Percentiles rank a stretch among this genome's conserved stretches.
These are phyloP conservation scores for Mycena floridula DNA, from an alignment of 768 basidiomycete species.

Conservation along the genomic window DNA sequence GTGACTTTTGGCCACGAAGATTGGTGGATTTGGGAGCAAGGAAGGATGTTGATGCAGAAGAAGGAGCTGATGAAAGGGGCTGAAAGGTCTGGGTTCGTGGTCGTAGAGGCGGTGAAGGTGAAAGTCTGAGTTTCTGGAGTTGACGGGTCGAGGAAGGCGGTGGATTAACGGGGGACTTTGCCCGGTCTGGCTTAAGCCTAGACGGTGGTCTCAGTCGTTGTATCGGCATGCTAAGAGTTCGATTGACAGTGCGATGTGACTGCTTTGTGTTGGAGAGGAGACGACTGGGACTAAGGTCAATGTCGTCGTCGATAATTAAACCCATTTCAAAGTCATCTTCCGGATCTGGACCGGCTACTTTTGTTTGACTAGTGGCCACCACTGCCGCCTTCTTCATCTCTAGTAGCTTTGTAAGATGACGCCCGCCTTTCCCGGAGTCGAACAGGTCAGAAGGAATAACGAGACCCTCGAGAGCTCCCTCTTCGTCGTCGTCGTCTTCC, in stretches of 20 bases:
- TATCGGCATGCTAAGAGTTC: slow-evolving; percentile 58
- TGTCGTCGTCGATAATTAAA: slow-evolving; percentile 77
- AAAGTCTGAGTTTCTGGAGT: slow-evolving; percentile 58
- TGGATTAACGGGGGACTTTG: slow-evolving; percentile 68
- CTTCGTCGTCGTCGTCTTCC: slow-evolving; percentile 62
- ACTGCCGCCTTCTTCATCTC: slow-evolving; percentile 52
- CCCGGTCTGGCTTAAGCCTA: slow-evolving; percentile 52
- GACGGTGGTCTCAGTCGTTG: slow-evolving; percentile 57
- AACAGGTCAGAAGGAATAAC: slow-evolving; percentile 74
- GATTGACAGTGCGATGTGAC: slow-evolving; percentile 35
- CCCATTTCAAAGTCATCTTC: slow-evolving; percentile 88
- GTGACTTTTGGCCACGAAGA: slow-evolving; percentile 80
- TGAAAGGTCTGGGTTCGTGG: slow-evolving; percentile 61
- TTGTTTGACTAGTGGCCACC: slow-evolving; percentile 30
- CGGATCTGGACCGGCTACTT: slow-evolving; percentile 51
- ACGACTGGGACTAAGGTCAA: slow-evolving; percentile 75
- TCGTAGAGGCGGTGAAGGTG: slow-evolving; percentile 63
- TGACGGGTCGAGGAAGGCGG: slow-evolving; percentile 67
- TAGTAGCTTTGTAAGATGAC: slow-evolving; percentile 43
- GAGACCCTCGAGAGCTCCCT: slow-evolving; percentile 75
- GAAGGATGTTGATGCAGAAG: slow-evolving; percentile 47
- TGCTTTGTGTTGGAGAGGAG: slow-evolving; percentile 47
- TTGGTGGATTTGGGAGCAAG: slow-evolving; percentile 66
- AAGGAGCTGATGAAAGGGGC: slow-evolving; percentile 43
- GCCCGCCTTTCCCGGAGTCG: slow-evolving; percentile 58